These are phyloP conservation scores for Balamuthia mandrillaris DNA, from an alignment of 208 protist species.

Conservation along the genomic window DNA sequence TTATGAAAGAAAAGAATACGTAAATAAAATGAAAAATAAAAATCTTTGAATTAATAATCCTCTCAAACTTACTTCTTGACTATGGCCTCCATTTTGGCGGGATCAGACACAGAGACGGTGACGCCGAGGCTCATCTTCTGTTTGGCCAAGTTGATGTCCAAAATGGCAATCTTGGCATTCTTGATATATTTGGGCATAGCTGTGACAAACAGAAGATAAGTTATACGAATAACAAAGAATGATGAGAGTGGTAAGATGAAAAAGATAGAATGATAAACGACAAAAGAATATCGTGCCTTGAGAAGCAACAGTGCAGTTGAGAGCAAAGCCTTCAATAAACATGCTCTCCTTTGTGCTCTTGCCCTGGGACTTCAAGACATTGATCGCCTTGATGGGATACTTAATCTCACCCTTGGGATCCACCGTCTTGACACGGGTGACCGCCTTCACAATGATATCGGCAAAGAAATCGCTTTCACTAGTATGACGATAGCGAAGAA, in stretches of 20 bases:
- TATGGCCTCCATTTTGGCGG: slow-evolving; percentile 94
- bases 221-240: not conserved
- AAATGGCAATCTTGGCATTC: slow-evolving; percentile 95
- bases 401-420: slow-evolving; percentile 73
- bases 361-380: slow-evolving; percentile 97
- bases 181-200: slow-evolving; percentile 92
- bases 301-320: slow-evolving; percentile 92
- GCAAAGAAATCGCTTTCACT: slow-evolving; percentile 94
- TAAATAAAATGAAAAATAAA: not conserved
- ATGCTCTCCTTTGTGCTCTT: slow-evolving; percentile 86
- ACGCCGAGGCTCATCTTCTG: slow-evolving; percentile 95
- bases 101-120: slow-evolving; percentile 93
- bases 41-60: not conserved
- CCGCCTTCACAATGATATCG: slow-evolving; percentile 89
- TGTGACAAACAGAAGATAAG: not conserved
- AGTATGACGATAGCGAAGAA: too few species aligned
- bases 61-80: slow-evolving; percentile 20
- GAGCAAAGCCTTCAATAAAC: slow-evolving; percentile 91
- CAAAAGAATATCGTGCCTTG: slow-evolving; percentile 72
- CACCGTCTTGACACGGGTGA: slow-evolving; percentile 74
- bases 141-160: slow-evolving; percentile 98
- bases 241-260: not conserved
- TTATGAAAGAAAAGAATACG: not conserved
- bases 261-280: not conserved
- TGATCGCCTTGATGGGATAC: slow-evolving; percentile 96